These are phyloP conservation scores for Heliocybe sulcata DNA, from an alignment of 1,284 basidiomycete genomes.

Conservation along the genomic window DNA sequence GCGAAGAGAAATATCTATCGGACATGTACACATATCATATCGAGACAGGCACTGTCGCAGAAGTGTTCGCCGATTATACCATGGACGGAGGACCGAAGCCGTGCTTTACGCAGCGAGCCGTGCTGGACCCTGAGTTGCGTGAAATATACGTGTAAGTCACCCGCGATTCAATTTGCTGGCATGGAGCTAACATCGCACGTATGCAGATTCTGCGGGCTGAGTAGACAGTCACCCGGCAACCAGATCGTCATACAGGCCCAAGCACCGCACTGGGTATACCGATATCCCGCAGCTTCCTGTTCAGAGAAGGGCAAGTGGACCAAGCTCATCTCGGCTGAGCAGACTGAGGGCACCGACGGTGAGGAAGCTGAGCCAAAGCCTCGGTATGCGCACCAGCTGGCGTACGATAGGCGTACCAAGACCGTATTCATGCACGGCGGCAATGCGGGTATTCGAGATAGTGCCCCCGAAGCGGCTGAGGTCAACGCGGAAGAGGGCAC, in stretches of 20 bases:
- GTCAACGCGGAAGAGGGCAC: constrained; percentile 8
- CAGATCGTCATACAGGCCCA: constrained; percentile 39
- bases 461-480: constrained; percentile 7
- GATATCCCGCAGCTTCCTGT: constrained; percentile 32
- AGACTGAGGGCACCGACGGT: constrained; percentile 2
- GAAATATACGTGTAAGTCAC: constrained; percentile 66
- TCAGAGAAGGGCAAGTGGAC: constrained; percentile 56
- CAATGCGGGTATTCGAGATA: constrained; percentile 38
- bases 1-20: constrained; percentile 53
- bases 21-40: constrained; percentile 74
- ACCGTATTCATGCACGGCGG: constrained; percentile 67
- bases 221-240: constrained; percentile 29
- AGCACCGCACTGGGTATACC: constrained; percentile 56
- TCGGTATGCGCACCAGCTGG: constrained; percentile 70
- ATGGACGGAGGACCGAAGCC: constrained; percentile 54
- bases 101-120: constrained; percentile 64
- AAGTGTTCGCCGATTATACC: constrained; percentile 57
- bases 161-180: constrained; percentile 2
- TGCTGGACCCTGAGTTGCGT: constrained; percentile 50
- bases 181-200: not conserved
- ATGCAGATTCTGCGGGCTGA: constrained; percentile 53
- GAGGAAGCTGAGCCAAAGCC: constrained; percentile 23
- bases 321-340: constrained; percentile 34
- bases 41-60: constrained; percentile 44
- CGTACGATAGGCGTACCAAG: constrained; percentile 52